Evolutionary conservation across 129 eudicot genomes (phyloP).

Genomic region (Helianthus annuus): DNA sequence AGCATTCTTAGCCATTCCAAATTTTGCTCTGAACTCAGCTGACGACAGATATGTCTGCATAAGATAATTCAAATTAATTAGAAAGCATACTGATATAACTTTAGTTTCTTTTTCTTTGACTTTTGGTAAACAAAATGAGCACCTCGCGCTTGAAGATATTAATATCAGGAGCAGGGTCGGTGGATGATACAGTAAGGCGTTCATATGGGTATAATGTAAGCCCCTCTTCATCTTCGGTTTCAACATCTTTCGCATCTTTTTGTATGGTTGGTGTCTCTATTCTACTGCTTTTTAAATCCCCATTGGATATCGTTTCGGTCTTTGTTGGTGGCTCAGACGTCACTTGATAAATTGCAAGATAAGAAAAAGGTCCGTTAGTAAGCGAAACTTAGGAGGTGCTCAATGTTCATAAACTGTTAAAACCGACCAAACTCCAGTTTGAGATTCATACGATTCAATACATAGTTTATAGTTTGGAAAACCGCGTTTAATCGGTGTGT

Average conservation of each 20-base stretch:
- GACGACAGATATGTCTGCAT: constrained; percentile 76
- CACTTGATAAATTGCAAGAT: too few species aligned
- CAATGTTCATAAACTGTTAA: too few species aligned
- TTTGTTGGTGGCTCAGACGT: too few species aligned
- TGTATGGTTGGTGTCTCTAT: constrained; percentile 52
- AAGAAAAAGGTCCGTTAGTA: too few species aligned
- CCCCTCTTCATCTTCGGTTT: constrained; percentile 62
- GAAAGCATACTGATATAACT: neutral
- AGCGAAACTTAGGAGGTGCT: too few species aligned
- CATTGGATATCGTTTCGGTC: neutral
- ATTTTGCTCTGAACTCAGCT: constrained; percentile 74
- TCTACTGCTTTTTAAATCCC: constrained; percentile 34
- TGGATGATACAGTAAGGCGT: constrained; percentile 51
- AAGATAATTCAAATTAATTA: neutral
- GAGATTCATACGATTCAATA: too few species aligned
- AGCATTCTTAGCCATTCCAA: constrained; percentile 65
- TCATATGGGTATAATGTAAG: constrained; percentile 68
- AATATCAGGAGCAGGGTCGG: constrained; percentile 60
- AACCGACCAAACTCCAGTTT: too few species aligned
- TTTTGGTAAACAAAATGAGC: neutral
- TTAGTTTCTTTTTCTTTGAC: neutral
- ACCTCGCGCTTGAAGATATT: constrained; percentile 87
- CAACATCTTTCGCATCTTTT: constrained; percentile 63
- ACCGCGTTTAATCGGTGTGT: too few species aligned
- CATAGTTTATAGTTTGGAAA: too few species aligned